Conservation (phyloP, 2,329 filamentous ascomycete genomes). For the Cladosporium phlei region DNA sequence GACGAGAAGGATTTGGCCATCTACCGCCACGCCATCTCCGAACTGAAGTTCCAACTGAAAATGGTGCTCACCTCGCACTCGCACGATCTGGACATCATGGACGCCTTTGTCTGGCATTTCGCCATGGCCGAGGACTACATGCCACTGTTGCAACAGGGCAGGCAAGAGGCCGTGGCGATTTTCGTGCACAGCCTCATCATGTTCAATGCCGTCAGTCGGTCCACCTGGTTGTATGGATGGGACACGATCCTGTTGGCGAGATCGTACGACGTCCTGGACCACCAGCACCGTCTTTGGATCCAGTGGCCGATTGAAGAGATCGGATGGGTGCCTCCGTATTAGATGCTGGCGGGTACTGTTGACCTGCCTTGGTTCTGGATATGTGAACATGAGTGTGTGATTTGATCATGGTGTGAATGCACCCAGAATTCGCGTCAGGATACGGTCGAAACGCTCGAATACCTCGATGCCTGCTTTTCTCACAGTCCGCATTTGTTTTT, state of each 20-base stretch:
- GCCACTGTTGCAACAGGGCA: slow-evolving; percentile 1
- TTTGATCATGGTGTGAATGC: too few relatives aligned
- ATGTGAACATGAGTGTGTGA: too few relatives aligned
- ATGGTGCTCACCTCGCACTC: background rate
- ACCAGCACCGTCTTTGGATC: slow-evolving; percentile 1
- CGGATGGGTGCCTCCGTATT: slow-evolving; percentile 1
- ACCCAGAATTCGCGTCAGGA: too few relatives aligned
- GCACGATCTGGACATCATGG: background rate
- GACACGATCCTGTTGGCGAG: slow-evolving; percentile 3
- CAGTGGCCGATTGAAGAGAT: slow-evolving; percentile 10
- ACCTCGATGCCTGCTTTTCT: too few relatives aligned
- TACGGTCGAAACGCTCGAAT: too few relatives aligned
- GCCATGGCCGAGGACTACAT: slow-evolving; percentile 1
- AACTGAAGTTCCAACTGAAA: slow-evolving; percentile 1
- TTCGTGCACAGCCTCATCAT: slow-evolving; percentile 2
- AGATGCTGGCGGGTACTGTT: background rate
- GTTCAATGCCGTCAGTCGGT: background rate
- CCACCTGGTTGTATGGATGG: slow-evolving; percentile 3
- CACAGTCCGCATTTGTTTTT: too few relatives aligned
- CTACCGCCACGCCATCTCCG: background rate
- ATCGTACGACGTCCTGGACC: background rate
- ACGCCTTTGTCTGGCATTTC: slow-evolving; percentile 7
- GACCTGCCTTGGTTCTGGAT: too few relatives aligned
- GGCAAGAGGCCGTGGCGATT: slow-evolving; percentile 1
- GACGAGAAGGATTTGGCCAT: background rate